Conservation (phyloP, 1,284 basidiomycete genomes). For the Microbotryum lychnidis-dioicae region DNA sequence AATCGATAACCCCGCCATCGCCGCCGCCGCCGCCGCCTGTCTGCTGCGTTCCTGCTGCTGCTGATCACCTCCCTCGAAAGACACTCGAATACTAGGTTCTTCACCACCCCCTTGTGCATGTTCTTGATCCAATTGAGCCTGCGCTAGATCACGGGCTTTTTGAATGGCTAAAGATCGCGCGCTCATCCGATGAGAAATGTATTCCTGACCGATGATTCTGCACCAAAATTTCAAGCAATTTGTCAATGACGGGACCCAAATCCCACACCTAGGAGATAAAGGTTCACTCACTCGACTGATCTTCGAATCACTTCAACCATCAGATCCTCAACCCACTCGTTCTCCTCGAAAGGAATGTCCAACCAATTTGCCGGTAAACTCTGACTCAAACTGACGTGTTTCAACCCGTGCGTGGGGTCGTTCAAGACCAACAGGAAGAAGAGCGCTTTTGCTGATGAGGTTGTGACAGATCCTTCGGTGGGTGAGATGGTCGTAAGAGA, state of each 20-base stretch:
- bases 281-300: constrained; percentile 47
- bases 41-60: constrained; percentile 5
- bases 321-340: constrained; percentile 91
- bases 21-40: constrained; percentile 5
- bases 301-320: constrained; percentile 74
- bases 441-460: constrained; percentile 55
- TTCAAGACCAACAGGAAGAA: constrained; percentile 76
- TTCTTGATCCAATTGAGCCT: constrained; percentile 4
- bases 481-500: constrained; percentile 20
- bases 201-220: constrained; percentile 68
- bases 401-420: constrained; percentile 70
- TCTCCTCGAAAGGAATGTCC: constrained; percentile 69
- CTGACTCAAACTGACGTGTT: constrained; percentile 69
- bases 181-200: constrained; percentile 60
- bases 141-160: constrained; percentile 18
- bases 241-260: too few relatives aligned
- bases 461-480: constrained; percentile 56
- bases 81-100: neutral
- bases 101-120: constrained; percentile 2
- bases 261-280: too few relatives aligned
- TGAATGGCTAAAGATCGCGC: constrained; percentile 44
- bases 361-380: constrained; percentile 72
- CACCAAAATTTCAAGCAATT: too few relatives aligned
- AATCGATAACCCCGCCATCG: constrained; percentile 16
- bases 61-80: neutral